Evolutionary conservation across 2,329 filamentous ascomycete species (phyloP), one percentile per base, ranked within the genome.

Genomic region (Trichoderma guizhouense): DNA sequence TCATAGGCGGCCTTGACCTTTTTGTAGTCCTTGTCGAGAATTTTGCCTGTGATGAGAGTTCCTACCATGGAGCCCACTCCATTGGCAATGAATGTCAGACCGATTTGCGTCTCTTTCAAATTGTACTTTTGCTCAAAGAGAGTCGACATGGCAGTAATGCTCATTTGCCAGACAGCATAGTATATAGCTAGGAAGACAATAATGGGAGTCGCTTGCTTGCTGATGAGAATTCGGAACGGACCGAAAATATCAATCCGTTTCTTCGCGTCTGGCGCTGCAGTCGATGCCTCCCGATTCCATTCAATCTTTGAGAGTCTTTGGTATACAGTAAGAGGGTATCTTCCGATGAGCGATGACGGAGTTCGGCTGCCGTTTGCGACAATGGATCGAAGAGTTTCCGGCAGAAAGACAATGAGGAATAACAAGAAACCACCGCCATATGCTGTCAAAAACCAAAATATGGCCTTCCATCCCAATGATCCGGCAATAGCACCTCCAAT

Each of bases 21-120:
- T 1, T 86, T 84, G 78, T 90, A 94, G 78, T 92, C 93, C 81
- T 86, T 86, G 79, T 93, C 91, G 32, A 93, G 85, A 1, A 89
- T 74, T 5, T 84, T 84, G 1, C 91, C 90, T 3, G 82, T 82
- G 5, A 83, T 76, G 15, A 83, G 75, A 0, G 84, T 84, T 0
- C 86, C 82, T 2, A 84, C 75, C n/a, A 86, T 81, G 26, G 85
- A 86, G 1, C 86, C 87, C 5, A 76, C 81, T 0, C 86, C 86
- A 30, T 86, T 77, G 3, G 87, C 87, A 1, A 88, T 79, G 74
- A 86, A 88, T 79, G 84, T 85, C 6, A 88, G 78, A 1, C 88
- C 88, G 3, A 89, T 82, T n/a, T 85, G 80, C 2, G 86, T 79
- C 30, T 91, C 87, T 71, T 87, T 84, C 34, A 89, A 87, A 2